Evolutionary conservation across 768 basidiomycete genomes (phyloP).

Genomic region (Russula griseocarnosa): DNA sequence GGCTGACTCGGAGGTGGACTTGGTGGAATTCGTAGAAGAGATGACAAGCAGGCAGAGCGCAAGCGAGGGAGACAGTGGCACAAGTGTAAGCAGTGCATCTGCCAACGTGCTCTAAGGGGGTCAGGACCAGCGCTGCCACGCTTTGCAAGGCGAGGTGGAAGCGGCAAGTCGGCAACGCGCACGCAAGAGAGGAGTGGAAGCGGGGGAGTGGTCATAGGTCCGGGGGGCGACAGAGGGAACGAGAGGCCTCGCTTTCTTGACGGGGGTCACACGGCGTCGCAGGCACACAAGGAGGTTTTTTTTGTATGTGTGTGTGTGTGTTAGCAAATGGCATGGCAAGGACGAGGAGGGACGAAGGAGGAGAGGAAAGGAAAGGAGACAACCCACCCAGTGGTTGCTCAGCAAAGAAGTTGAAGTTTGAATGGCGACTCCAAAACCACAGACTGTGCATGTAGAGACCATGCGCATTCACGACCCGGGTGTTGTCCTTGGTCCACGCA

Average conservation of each 20-base stretch:
- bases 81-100: conserved; percentile 33
- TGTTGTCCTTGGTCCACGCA: conserved; percentile 61
- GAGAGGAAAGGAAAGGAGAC: not conserved
- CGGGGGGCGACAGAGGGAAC: no score
- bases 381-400: conserved; percentile 78
- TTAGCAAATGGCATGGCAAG: not conserved
- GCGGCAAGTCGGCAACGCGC: no score
- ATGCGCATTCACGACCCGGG: no score
- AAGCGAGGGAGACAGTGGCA: conserved; percentile 54
- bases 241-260: no score
- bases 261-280: no score
- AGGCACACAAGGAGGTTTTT: no score
- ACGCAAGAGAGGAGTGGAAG: no score
- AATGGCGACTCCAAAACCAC: conserved; percentile 86
- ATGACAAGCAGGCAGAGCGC: conserved; percentile 68
- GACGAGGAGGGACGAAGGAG: not conserved
- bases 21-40: conserved; percentile 74
- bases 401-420: conserved; percentile 88
- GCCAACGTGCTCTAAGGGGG: conserved; percentile 29
- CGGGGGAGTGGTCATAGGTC: no score
- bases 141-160: conserved; percentile 43
- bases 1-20: conserved; percentile 69
- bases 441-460: conserved; percentile 84
- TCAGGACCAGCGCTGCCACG: not conserved
- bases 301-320: conserved; percentile 46